These are phyloP conservation scores for Microcyclospora tardicrescens DNA, from an alignment of 2,329 filamentous ascomycete genomes.

Conservation along the genomic window DNA sequence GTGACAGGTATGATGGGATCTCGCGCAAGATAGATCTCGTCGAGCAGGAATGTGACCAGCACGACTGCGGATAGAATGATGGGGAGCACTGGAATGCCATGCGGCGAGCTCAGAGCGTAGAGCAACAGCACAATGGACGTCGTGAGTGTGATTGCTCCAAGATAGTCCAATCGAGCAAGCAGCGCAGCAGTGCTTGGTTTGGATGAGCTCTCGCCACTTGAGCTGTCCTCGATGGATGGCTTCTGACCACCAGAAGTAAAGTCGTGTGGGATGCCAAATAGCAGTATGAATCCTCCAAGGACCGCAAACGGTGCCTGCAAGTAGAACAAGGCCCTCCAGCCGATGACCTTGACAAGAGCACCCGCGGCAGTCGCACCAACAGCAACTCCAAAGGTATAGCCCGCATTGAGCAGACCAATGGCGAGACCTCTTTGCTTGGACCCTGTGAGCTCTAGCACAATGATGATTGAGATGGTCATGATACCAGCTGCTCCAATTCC, in stretches of 20 bases:
- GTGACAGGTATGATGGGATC: constrained; percentile 65
- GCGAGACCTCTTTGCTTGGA: constrained; percentile 57
- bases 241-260: constrained; percentile 15
- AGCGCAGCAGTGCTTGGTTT: constrained; percentile 35
- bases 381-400: constrained; percentile 58
- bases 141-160: constrained; percentile 53
- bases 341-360: constrained; percentile 46
- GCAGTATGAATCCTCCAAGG: constrained; percentile 48
- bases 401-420: constrained; percentile 60
- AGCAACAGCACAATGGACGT: constrained; percentile 58
- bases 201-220: constrained; percentile 4
- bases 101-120: constrained; percentile 52
- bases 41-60: constrained; percentile 45
- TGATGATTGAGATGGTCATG: constrained; percentile 59
- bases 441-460: constrained; percentile 61
- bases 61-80: constrained; percentile 47
- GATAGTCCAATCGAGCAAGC: constrained; percentile 58
- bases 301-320: constrained; percentile 54
- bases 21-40: constrained; percentile 49
- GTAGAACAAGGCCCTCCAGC: constrained; percentile 67
- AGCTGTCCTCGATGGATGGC: constrained; percentile 15
- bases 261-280: constrained; percentile 49
- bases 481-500: constrained; percentile 60
- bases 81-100: constrained; percentile 44
- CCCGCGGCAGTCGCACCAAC: constrained; percentile 60